Evolutionary conservation across 208 protist species (phyloP), one percentile per base, ranked within the genome.

Genomic region (Crithidia expoeki): DNA sequence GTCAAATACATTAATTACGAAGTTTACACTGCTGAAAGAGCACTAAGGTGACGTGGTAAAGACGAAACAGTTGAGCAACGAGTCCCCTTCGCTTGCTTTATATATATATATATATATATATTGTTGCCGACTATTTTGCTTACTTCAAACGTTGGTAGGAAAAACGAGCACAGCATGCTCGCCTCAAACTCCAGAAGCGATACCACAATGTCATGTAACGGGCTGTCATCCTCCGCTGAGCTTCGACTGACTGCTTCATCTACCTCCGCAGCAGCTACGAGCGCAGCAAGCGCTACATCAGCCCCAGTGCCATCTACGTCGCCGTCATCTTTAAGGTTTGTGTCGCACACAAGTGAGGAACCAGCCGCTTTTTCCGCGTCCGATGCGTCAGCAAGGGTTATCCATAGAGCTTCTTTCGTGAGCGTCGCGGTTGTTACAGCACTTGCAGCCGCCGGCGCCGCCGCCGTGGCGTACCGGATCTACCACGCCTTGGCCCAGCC

Each of bases 401-500:
- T 32, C 34, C 38, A 14, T 49, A 34, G 21, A 5, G 21, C n/a
- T 49, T 49, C 70, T 2, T 16, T 56, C 7, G n/a, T 40, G 23
- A 59, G 11, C 34, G 21, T 21, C 2, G 46, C 58, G 19, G 55
- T 64, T 0, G 27, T 68, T 21, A 66, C 73, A 0, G 66, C 66
- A 19, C 38, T 69, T 28, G 50, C 68, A 4, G 74, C 49, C 10
- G 57, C 51, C 9, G 33, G 52, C 3, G 67, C 46, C 3, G 67
- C 46, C 2, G 40, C 61, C 21, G 44, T 68, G 1, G 38, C 73
- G 14, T 72, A 64, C 44, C 58, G 51, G 51, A 40, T 36, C 16
- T 79, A 73, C 32, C 30, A 42, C 27, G 38, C 38, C 16, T 25
- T 49, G 10, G 2, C 42, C 14, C 50, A 14, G 28, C 12, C 42